Base-by-base conservation (phyloP, 2,329 filamentous ascomycete species). In the Curvularia eragrostidis region DNA sequence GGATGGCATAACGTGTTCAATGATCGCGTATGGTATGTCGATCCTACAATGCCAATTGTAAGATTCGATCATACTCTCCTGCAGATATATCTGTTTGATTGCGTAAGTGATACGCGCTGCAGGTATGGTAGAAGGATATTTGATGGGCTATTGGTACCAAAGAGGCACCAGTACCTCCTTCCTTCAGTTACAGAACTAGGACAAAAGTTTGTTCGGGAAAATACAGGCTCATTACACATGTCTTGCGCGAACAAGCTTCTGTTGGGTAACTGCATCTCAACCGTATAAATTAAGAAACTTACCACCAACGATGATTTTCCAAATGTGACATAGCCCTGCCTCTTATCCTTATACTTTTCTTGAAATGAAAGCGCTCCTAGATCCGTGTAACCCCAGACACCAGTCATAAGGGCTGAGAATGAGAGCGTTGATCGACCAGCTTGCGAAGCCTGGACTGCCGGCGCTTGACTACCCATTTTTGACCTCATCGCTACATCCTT, bases 21-120 rank as follows among this genome's bases (percentile, higher is more conserved):
- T 69, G 41, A 72, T 76, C n/a, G 70, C 68, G 58, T 80, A 81
- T 1, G 74, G 73, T n/a, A 82, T 70, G 32, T 81, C 77, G 42
- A 82, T 68, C 21, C 78, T 71, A 47, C 66, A 66, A 52, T 67
- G 62, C 58, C 64, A 70, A 26, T 67, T 59, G 28, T 55, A 54
- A 3, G 58, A 32, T 3, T 51, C 23, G 3, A 55, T 28, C 1
- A 13, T 28, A 2, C 44, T 47, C 30, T 49, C 52, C 30, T 62
- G 49, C 43, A 71, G 48, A 47, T 75, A 56, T 36, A 59, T 19
- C 43, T 47, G 10, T 21, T 15, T 13, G 0, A 30, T 30, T 13
- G n/a, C 8, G 28, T 47, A 19, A 47, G 43, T 10, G 18, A 9
- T 15, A 1, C n/a, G 12, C 32, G n/a, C 26, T 30, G 9, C 7